These are phyloP conservation scores for Antrodiella citrinella DNA, from an alignment of 768 basidiomycete species.

Conservation along the genomic window DNA sequence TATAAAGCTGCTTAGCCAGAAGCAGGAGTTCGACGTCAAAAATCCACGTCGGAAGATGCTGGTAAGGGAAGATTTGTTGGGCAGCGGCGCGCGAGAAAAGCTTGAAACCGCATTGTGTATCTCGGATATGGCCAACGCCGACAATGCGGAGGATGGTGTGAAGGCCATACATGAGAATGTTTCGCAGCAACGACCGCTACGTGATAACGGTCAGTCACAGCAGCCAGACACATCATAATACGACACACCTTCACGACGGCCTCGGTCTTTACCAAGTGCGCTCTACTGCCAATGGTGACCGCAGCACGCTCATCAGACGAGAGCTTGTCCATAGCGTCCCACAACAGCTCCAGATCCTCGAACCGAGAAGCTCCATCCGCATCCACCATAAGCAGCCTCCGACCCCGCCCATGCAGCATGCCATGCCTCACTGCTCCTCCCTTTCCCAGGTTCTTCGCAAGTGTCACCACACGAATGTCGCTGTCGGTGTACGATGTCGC, in stretches of 20 bases:
- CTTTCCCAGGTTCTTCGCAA: conserved; percentile 82
- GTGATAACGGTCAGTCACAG: not conserved
- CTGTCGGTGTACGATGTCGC: conserved; percentile 44
- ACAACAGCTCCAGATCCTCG: conserved; percentile 72
- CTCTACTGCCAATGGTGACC: conserved; percentile 76
- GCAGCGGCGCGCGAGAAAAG: conserved; percentile 83
- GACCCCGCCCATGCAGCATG: conserved; percentile 74
- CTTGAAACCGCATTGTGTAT: conserved; percentile 98
- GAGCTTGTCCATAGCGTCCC: conserved; percentile 63
- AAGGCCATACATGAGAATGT: conserved; percentile 89
- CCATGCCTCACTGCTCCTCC: conserved; percentile 92
- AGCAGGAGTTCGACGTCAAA: conserved; percentile 93
- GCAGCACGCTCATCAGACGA: conserved; percentile 43
- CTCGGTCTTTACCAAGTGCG: conserved; percentile 86
- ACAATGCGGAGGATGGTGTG: conserved; percentile 85
- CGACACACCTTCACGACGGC: conserved; percentile 84
- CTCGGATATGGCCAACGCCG: conserved; percentile 84
- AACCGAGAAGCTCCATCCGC: conserved; percentile 92
- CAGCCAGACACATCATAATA: not conserved
- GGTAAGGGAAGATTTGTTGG: conserved; percentile 72
- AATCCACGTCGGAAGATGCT: conserved; percentile 90
- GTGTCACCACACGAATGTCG: conserved; percentile 70
- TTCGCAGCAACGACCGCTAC: conserved; percentile 82
- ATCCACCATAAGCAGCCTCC: conserved; percentile 82
- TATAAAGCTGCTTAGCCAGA: conserved; percentile 66